Conservation (phyloP, 768 basidiomycete genomes). For the Hygrocybe coccinea region DNA sequence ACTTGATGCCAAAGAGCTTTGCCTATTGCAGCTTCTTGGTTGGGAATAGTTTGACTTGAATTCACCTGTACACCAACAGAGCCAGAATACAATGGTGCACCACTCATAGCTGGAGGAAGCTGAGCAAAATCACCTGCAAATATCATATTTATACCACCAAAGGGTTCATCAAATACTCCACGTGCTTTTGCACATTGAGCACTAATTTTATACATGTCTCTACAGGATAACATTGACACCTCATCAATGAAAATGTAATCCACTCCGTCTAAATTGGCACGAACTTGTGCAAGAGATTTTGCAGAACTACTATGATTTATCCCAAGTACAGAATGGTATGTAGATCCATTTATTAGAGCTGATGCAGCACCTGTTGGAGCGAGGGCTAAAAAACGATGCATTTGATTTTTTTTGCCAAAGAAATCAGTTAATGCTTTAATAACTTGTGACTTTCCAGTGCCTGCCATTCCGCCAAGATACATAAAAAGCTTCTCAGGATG, state of each 20-base stretch:
- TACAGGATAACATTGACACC: constrained; percentile 32
- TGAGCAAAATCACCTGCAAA: constrained; percentile 34
- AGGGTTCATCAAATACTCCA: constrained; percentile 12
- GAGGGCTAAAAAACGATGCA: constrained; percentile 21
- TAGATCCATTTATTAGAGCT: constrained; percentile 28
- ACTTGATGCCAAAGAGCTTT: constrained; percentile 1
- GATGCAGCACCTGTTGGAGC: constrained; percentile 29
- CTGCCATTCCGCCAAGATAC: constrained; percentile 33
- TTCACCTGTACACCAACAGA: constrained; percentile 25
- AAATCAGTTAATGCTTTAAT: constrained; percentile 22
- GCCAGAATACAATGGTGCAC: constrained; percentile 23
- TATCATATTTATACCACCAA: constrained; percentile 30
- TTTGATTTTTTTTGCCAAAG: constrained; percentile 19
- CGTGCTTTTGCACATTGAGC: constrained; percentile 16
- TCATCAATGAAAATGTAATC: constrained; percentile 26
- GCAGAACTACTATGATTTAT: constrained; percentile 11
- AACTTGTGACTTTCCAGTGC: constrained; percentile 32
- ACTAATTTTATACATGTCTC: constrained; percentile 22
- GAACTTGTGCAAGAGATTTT: background rate
- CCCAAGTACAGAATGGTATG: constrained; percentile 34
- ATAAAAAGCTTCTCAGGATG: constrained; percentile 23
- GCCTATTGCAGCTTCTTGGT: constrained; percentile 2
- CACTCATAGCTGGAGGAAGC: constrained; percentile 21
- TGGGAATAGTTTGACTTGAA: background rate
- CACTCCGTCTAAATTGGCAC: constrained; percentile 8